A percentile compares a stretch with the other conserved stretches of the same genome.
Evolutionary conservation across 2,329 filamentous ascomycete genomes (phyloP).

Genomic region (Fusarium multiceps): DNA sequence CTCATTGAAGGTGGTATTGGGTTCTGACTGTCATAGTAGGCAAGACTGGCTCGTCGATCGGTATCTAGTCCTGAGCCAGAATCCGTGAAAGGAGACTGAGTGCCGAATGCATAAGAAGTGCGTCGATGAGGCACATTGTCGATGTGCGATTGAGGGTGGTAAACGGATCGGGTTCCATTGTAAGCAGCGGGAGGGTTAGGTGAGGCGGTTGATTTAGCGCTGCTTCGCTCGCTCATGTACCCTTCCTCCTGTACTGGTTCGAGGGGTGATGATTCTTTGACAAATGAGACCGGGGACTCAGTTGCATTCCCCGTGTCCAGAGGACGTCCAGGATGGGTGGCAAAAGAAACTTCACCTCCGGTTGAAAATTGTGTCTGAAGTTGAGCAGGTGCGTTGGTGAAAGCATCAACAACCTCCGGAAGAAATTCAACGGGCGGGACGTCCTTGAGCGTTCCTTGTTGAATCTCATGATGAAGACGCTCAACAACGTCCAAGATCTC

Average conservation of each 20-base stretch:
- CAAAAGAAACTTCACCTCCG: conserved; percentile 24
- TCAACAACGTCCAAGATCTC: conserved; percentile 61
- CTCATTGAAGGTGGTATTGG: conserved; percentile 29
- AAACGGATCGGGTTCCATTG: conserved; percentile 16
- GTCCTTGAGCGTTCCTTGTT: conserved; percentile 54
- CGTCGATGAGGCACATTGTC: conserved; percentile 8
- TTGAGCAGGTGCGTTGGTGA: conserved; percentile 37
- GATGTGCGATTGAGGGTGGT: conserved; percentile 22
- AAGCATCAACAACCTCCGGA: conserved; percentile 61
- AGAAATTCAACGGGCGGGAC: conserved; percentile 71
- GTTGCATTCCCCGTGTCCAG: conserved; percentile 34
- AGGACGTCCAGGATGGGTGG: conserved; percentile 10
- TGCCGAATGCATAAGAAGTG: conserved; percentile 11
- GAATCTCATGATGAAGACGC: conserved; percentile 59
- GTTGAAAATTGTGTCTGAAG: conserved; percentile 24
- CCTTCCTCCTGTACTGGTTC: conserved; percentile 43
- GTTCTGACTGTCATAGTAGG: conserved; percentile 43
- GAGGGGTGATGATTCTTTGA: conserved; percentile 45
- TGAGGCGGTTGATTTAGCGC: conserved; percentile 28
- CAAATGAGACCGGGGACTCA: conserved; percentile 31
- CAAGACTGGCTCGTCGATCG: conserved; percentile 36
- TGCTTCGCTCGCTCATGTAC: conserved; percentile 22
- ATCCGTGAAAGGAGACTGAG: conserved; percentile 16
- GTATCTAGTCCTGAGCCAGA: conserved; percentile 12
- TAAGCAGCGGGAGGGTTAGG: conserved; percentile 27